Conservation (phyloP, 768 basidiomycete species). For the Leucocoprinus sp. region DNA sequence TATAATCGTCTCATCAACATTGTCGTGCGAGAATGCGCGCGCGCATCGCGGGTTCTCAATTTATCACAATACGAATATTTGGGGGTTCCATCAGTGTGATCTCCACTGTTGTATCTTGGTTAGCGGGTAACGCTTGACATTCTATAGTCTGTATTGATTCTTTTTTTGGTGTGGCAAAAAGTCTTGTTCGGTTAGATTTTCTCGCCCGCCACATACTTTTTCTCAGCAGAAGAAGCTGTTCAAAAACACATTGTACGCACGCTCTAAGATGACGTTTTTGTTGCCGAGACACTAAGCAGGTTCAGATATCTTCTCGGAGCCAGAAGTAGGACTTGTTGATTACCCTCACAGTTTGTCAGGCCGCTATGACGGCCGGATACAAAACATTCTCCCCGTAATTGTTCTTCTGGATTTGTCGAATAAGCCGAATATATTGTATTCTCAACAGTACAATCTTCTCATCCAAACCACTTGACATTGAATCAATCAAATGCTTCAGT, state of each 20-base stretch:
- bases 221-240: not conserved
- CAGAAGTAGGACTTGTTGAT: not conserved
- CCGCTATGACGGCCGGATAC: not conserved
- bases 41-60: not conserved
- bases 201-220: not conserved
- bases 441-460: constrained; percentile 1
- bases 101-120: constrained; percentile 7
- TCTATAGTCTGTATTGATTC: not conserved
- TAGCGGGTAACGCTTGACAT: not conserved
- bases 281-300: constrained; percentile 2
- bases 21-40: not conserved
- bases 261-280: not conserved
- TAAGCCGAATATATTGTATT: not conserved
- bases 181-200: not conserved
- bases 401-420: constrained; percentile 5
- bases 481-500: not conserved
- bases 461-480: not conserved
- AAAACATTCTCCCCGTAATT: too few species aligned
- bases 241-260: not conserved
- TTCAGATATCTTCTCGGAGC: not conserved
- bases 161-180: not conserved
- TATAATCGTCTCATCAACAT: not conserved
- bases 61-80: not conserved
- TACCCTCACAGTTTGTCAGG: not conserved
- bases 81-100: constrained; percentile 7